Evolutionary conservation across 768 basidiomycete species (phyloP).

Genomic region (Tephrocybe sp.): DNA sequence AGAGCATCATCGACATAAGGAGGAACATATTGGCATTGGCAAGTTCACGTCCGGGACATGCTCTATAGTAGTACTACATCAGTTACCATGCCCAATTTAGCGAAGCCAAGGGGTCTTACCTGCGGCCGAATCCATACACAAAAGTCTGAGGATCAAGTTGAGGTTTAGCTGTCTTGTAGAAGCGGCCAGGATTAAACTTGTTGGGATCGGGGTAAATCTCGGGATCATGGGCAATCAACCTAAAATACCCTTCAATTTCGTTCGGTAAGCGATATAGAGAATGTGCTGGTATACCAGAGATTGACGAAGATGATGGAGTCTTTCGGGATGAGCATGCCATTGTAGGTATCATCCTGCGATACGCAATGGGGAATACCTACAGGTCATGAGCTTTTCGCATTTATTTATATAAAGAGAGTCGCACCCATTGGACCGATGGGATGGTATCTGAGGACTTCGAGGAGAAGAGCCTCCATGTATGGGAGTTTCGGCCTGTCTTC

Average conservation of each 20-base stretch:
- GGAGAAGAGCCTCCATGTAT: conserved; percentile 16
- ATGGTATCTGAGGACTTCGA: conserved; percentile 15
- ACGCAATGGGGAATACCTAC: conserved; percentile 32
- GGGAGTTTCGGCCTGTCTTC: conserved; percentile 15
- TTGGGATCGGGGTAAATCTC: conserved; percentile 33
- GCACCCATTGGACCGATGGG: conserved; percentile 20
- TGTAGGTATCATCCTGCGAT: conserved; percentile 43
- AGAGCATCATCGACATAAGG: conserved; percentile 27
- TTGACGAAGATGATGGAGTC: conserved; percentile 36
- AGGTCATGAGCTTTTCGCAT: conserved; percentile 7
- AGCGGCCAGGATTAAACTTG: conserved; percentile 48
- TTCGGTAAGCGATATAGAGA: neutral
- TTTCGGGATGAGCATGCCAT: conserved; percentile 45
- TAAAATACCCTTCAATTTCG: conserved; percentile 6
- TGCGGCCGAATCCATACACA: conserved; percentile 41
- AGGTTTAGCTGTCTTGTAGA: conserved; percentile 32
- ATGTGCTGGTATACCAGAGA: conserved; percentile 23
- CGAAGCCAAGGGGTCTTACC: conserved; percentile 23
- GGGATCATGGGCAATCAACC: conserved; percentile 35
- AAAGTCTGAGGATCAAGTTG: conserved; percentile 29
- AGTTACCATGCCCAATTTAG: neutral
- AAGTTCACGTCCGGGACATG: conserved; percentile 37
- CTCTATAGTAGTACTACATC: conserved; percentile 17
- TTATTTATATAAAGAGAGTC: neutral
- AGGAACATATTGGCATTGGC: conserved; percentile 24